A percentile compares a stretch with the other conserved stretches of the same genome.
Evolutionary conservation across 257 asterid species (phyloP).

Genomic region (Mitragyna speciosa): DNA sequence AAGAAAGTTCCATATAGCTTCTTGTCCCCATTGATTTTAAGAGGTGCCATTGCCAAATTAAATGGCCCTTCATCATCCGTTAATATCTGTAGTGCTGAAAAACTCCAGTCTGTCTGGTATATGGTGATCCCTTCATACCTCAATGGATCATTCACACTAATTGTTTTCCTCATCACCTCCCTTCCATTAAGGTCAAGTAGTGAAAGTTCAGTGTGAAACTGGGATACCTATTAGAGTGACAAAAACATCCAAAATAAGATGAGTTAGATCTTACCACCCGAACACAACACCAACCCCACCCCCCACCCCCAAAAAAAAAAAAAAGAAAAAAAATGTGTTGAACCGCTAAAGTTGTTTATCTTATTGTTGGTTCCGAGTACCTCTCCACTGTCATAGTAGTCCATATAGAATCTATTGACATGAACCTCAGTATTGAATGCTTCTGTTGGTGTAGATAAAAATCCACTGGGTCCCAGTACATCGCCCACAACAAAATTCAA

Average conservation of each 20-base stretch:
- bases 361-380: slow-evolving; percentile 31
- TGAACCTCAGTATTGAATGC: slow-evolving; percentile 85
- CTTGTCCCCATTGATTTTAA: slow-evolving; percentile 77
- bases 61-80: slow-evolving; percentile 86
- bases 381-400: slow-evolving; percentile 85
- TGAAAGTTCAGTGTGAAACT: slow-evolving; percentile 84
- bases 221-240: slow-evolving; percentile 60
- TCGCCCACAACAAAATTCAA: slow-evolving; percentile 77
- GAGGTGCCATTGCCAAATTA: slow-evolving; percentile 93
- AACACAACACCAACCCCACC: no score
- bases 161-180: slow-evolving; percentile 81
- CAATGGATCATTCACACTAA: slow-evolving; percentile 85
- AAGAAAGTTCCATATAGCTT: slow-evolving; percentile 83
- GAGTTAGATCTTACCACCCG: slow-evolving; percentile 44
- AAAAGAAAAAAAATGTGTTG: background rate
- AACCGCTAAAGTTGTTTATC: background rate
- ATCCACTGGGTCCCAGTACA: slow-evolving; percentile 57
- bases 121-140: slow-evolving; percentile 80
- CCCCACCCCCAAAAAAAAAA: background rate
- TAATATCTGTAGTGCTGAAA: slow-evolving; percentile 70
- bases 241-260: slow-evolving; percentile 19
- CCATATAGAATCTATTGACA: slow-evolving; percentile 72
- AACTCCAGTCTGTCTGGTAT: slow-evolving; percentile 63
- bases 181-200: slow-evolving; percentile 72
- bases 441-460: slow-evolving; percentile 72